Percentiles rank a stretch among this genome's conserved stretches.
Evolutionary conservation across 768 basidiomycete genomes (phyloP).

Genomic region (Scleroderma bovista): DNA sequence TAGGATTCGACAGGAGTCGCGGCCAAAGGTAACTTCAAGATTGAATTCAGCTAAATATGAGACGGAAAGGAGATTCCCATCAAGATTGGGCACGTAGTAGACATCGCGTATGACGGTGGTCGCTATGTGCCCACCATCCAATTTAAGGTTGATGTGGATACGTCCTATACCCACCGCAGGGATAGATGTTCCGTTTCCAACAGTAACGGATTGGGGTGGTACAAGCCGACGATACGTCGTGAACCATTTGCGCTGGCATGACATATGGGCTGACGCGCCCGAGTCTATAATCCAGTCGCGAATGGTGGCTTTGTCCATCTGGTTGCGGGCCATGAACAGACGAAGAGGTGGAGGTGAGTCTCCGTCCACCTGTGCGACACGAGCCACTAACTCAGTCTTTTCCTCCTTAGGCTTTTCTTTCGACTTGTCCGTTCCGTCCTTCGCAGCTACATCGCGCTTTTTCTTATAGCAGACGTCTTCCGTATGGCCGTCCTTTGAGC

Average conservation of each 20-base stretch:
- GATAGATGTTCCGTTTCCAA: conserved; percentile 1
- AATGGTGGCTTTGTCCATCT: background rate
- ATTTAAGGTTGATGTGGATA: background rate
- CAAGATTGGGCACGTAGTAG: conserved; percentile 14
- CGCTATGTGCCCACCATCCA: background rate
- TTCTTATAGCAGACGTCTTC: too few species aligned
- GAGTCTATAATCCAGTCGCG: conserved; percentile 3
- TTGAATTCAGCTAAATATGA: background rate
- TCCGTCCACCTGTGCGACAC: background rate
- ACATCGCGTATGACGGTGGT: conserved; percentile 1
- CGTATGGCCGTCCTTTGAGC: too few species aligned
- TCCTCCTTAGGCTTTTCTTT: background rate
- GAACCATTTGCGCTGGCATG: background rate
- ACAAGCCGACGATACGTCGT: background rate
- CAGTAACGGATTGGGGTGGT: background rate
- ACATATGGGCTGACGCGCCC: conserved; percentile 1
- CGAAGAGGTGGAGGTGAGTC: background rate
- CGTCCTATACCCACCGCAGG: background rate
- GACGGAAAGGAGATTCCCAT: conserved; percentile 16
- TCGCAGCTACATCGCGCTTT: background rate
- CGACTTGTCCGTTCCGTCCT: background rate
- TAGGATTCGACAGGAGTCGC: background rate
- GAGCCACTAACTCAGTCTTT: background rate
- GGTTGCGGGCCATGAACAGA: background rate
- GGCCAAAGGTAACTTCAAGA: background rate